These are phyloP conservation scores for Trichoderma hamatum DNA, from an alignment of 2,329 filamentous ascomycete species.

Conservation along the genomic window DNA sequence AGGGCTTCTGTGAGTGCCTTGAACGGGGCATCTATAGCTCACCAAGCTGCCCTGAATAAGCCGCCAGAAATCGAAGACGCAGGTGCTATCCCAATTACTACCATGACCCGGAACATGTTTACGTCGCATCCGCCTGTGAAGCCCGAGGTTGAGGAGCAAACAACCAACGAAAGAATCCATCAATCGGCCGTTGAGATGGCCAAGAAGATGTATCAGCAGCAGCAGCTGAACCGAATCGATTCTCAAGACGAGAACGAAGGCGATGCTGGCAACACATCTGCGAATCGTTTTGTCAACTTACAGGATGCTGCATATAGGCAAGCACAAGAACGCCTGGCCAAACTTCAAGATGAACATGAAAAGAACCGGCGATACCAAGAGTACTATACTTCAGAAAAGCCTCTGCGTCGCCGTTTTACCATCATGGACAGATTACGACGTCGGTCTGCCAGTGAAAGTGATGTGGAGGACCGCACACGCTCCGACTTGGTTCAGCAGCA, in stretches of 20 bases:
- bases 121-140: conserved; percentile 73
- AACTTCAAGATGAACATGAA: conserved; percentile 72
- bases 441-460: conserved; percentile 69
- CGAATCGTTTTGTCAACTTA: conserved; percentile 64
- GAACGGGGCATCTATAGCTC: conserved; percentile 71
- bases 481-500: conserved; percentile 75
- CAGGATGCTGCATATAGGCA: conserved; percentile 87
- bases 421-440: conserved; percentile 60
- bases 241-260: conserved; percentile 46
- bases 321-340: conserved; percentile 80
- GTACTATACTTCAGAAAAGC: conserved; percentile 66
- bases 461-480: conserved; percentile 65
- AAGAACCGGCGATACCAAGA: conserved; percentile 68
- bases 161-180: conserved; percentile 70
- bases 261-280: conserved; percentile 38
- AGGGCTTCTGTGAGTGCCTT: conserved; percentile 67
- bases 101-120: conserved; percentile 74
- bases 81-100: conserved; percentile 69
- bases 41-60: conserved; percentile 54
- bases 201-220: conserved; percentile 76
- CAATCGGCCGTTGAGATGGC: conserved; percentile 90
- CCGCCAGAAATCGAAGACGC: conserved; percentile 56
- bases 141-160: conserved; percentile 73
- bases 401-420: conserved; percentile 50
- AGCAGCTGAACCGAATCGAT: conserved; percentile 65